Conservation (phyloP, 1,139 yeast genomes). For the Meyerozyma guilliermondii region DNA sequence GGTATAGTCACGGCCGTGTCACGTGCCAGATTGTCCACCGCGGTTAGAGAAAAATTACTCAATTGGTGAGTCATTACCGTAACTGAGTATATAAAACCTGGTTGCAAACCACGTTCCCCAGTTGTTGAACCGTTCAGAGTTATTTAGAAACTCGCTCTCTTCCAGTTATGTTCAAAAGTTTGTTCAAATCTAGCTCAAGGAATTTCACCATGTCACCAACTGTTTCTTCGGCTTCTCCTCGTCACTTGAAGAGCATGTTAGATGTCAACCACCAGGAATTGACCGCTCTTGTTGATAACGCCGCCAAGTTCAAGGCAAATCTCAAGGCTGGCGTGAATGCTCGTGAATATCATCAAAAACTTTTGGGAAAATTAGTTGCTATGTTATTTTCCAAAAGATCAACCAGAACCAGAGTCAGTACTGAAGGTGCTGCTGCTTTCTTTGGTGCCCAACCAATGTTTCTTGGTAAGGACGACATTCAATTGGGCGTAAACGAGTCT, state of each 20-base stretch:
- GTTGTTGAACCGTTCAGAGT: too few species aligned
- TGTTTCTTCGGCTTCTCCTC: conserved; percentile 26
- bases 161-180: neutral
- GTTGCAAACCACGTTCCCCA: neutral
- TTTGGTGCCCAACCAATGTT: conserved; percentile 97
- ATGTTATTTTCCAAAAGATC: conserved; percentile 85
- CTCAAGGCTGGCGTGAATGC: conserved; percentile 49
- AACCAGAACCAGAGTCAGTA: conserved; percentile 89
- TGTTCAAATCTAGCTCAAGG: neutral
- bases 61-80: conserved; percentile 17
- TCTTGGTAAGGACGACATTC: conserved; percentile 93
- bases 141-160: too few species aligned
- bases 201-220: conserved; percentile 7
- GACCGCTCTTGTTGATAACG: conserved; percentile 60
- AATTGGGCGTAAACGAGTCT: conserved; percentile 90
- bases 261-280: conserved; percentile 72
- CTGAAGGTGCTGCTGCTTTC: conserved; percentile 91
- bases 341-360: conserved; percentile 47
- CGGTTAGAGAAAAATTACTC: conserved; percentile 17
- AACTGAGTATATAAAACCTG: neutral
- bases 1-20: neutral
- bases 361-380: conserved; percentile 79
- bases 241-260: conserved; percentile 76
- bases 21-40: conserved; percentile 13
- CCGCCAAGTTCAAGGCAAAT: conserved; percentile 52